Evolutionary conservation across 2,329 filamentous ascomycete genomes (phyloP), one percentile per base, ranked within the genome.

Genomic region (Fonsecaea monophora): DNA sequence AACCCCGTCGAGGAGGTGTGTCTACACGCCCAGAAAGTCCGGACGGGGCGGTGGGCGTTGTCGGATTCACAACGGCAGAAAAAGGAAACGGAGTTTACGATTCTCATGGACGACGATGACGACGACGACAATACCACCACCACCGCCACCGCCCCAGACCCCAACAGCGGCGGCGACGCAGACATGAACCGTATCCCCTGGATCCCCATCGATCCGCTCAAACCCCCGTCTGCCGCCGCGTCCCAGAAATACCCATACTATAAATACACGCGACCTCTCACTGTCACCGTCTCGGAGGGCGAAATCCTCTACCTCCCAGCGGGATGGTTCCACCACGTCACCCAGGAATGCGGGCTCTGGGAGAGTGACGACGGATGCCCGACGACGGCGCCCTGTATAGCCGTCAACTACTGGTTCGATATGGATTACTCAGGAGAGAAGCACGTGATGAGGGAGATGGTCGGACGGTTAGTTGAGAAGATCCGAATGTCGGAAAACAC

Each of bases 381-480:
- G 42, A 37, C 8, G 1, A 8, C 32, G 9, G 71, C 71, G 10
- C 71, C 71, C 2, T 73, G 71, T 53, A 70, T 73, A 30, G 71
- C 71, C 1, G 65, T 73, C 30, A 73, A 73, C 56, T 73, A 73
- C 57, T 73, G 71, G 71, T 73, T 62, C 63, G 70, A 73, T 30
- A 73, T 73, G 71, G 71, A 73, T 13, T 73, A 73, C 53, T 78
- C 79, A 56, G 80, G 80, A 4, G 80, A 82, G 64, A 82, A 80
- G 60, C 79, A 77, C 63, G 78, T 80, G 7, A 76, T 81, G 60
- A 76, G 76, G 65, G 78, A 80, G 64, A 77, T 82, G 71, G 72
- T 80, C 25, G 73, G 74, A 8, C 60, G 69, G 15, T 57, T 73
- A 35, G 71, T 68, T 8, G 62, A 65, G n/a, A 50, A 25, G 34